A percentile compares a stretch with the other conserved stretches of the same genome.
phyloP scores from a whole-genome alignment of 306 rosid species.

The Heteromeles arbutifolia region DNA sequence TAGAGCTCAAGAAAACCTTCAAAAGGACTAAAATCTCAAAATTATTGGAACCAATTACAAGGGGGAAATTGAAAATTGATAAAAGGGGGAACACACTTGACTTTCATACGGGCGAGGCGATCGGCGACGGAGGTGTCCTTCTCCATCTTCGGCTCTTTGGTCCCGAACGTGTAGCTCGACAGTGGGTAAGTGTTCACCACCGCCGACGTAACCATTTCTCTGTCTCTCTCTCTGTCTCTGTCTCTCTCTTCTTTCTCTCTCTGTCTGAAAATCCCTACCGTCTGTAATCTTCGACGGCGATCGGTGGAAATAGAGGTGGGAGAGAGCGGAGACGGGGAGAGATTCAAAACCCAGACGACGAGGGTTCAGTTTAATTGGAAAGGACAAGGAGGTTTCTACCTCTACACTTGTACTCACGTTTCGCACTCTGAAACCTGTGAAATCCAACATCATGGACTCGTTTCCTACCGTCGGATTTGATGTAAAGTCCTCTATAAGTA shows the following conservation, averaged over 20 bases:
- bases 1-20: background rate
- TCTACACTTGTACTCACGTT: background rate
- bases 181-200: constrained; percentile 93
- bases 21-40: background rate
- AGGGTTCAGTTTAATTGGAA: constrained; percentile 1
- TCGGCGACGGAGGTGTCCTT: constrained; percentile 99
- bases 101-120: constrained; percentile 99
- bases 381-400: background rate
- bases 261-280: background rate
- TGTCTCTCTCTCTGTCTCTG: background rate
- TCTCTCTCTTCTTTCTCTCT: background rate
- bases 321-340: background rate
- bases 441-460: background rate
- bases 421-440: background rate
- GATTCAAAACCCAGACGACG: background rate
- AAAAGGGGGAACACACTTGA: constrained; percentile 48
- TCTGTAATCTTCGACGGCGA: background rate
- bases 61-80: background rate
- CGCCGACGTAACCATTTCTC: constrained; percentile 60
- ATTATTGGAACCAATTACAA: background rate
- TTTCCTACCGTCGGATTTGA: background rate
- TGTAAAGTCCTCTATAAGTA: background rate
- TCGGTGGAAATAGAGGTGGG: background rate
- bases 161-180: constrained; percentile 97
- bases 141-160: constrained; percentile 99